Percentiles rank a stretch among this genome's conserved stretches.
phyloP scores from a whole-genome alignment of 495 filamentous ascomycete genomes.

The Neurospora sp. region DNA sequence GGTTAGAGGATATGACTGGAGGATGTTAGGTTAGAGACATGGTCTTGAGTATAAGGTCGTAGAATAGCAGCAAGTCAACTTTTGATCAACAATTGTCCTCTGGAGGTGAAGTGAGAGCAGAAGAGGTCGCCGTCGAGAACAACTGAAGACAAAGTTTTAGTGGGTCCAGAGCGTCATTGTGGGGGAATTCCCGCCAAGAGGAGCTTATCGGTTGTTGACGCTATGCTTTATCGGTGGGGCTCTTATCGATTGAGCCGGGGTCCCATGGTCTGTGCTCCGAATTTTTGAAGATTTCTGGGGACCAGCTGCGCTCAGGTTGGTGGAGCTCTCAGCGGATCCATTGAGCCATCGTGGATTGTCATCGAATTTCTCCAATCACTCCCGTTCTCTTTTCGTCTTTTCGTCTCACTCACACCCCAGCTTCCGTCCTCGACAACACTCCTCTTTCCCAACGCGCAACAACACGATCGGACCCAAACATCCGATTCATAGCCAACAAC shows the following conservation, averaged over 20 bases:
- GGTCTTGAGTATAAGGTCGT: neutral
- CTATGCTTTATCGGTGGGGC: neutral
- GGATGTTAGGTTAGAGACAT: neutral
- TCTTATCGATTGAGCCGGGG: neutral
- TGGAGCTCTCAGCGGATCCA: neutral
- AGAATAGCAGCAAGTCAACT: neutral
- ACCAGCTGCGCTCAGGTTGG: neutral
- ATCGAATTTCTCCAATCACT: neutral
- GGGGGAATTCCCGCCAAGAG: neutral
- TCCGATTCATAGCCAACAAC: neutral
- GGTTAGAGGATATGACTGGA: neutral
- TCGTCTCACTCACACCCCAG: neutral
- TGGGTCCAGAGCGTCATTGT: neutral
- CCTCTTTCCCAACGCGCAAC: slow-evolving; percentile 1
- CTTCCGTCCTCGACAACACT: neutral
- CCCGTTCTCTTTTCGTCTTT: neutral
- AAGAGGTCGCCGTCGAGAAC: neutral
- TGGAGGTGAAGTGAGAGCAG: neutral
- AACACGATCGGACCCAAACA: slow-evolving; percentile 2
- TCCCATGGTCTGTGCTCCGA: neutral
- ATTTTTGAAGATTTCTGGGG: neutral
- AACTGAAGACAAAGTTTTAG: neutral
- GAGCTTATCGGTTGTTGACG: neutral
- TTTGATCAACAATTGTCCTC: neutral
- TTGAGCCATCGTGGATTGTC: neutral